Conservation (phyloP, 1,284 basidiomycete species). For the Ceratobasidium papillatum region DNA sequence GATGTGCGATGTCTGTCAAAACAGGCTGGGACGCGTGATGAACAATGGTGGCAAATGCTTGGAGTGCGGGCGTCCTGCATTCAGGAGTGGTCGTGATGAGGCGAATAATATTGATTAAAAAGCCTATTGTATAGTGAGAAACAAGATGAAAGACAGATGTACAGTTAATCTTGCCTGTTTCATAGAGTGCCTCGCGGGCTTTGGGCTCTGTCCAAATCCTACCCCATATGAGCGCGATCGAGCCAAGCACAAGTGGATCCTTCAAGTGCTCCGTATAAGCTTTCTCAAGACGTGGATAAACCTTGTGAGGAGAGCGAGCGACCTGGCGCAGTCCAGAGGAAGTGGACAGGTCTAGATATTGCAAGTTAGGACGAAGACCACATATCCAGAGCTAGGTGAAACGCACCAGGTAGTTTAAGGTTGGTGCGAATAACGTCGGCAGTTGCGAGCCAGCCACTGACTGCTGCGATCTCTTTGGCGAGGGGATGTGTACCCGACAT, state of each 20-base stretch:
- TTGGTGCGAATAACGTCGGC: conserved; percentile 25
- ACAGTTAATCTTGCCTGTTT: background rate
- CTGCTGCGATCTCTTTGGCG: conserved; percentile 24
- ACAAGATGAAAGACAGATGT: background rate
- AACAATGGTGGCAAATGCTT: conserved; percentile 25
- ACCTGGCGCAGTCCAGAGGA: conserved; percentile 32
- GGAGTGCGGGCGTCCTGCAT: conserved; percentile 22
- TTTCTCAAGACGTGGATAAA: conserved; percentile 29
- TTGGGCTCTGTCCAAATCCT: conserved; percentile 28
- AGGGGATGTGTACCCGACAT: conserved; percentile 14
- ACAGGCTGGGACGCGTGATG: conserved; percentile 35
- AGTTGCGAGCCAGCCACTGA: conserved; percentile 20
- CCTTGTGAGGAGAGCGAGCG: conserved; percentile 27
- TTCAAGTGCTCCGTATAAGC: conserved; percentile 35
- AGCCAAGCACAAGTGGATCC: conserved; percentile 31
- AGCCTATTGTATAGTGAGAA: background rate
- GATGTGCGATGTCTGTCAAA: conserved; percentile 30
- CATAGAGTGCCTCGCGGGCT: conserved; percentile 21
- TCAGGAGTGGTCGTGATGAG: conserved; percentile 31
- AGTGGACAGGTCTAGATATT: conserved; percentile 5
- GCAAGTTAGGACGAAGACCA: background rate
- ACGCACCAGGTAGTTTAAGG: conserved; percentile 38
- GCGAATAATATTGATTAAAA: conserved; percentile 34
- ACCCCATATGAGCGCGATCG: conserved; percentile 36
- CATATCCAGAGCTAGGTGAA: background rate